phyloP scores from a whole-genome alignment of 192 early-diverging fungal species.

The Lunasporangiospora selenospora region DNA sequence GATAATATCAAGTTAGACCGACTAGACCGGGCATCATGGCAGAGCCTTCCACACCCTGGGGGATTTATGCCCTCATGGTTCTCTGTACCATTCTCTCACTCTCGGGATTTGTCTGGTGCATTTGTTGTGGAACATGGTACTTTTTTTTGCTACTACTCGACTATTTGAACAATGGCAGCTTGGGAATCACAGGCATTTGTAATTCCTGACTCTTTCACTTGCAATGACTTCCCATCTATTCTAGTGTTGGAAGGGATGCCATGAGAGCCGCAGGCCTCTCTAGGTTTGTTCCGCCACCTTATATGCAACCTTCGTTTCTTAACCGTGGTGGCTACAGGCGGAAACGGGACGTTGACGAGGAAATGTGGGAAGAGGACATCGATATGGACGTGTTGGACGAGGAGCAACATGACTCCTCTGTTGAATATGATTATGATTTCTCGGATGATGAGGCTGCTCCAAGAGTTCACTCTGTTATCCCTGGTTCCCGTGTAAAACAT shows the following conservation, averaged over 20 bases:
- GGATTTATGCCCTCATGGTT: slow-evolving; percentile 29
- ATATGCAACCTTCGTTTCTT: slow-evolving; percentile 46
- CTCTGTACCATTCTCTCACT: slow-evolving; percentile 22
- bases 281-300: slow-evolving; percentile 33
- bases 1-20: too few relatives aligned
- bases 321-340: slow-evolving; percentile 22
- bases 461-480: too few relatives aligned
- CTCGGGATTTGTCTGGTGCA: slow-evolving; percentile 41
- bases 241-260: slow-evolving; percentile 38
- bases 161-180: neutral
- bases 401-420: slow-evolving; percentile 43
- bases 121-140: slow-evolving; percentile 50
- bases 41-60: slow-evolving; percentile 39
- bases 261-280: slow-evolving; percentile 43
- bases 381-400: slow-evolving; percentile 45
- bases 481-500: too few relatives aligned
- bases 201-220: neutral
- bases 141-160: neutral
- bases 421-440: slow-evolving; percentile 46
- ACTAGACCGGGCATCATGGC: too few relatives aligned
- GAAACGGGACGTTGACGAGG: slow-evolving; percentile 32
- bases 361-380: slow-evolving; percentile 32
- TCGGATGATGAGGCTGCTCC: slow-evolving; percentile 47
- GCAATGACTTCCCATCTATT: too few relatives aligned
- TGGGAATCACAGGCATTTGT: neutral